Base-by-base conservation (phyloP, 495 filamentous ascomycete species). In the Penicillium flavigenum region DNA sequence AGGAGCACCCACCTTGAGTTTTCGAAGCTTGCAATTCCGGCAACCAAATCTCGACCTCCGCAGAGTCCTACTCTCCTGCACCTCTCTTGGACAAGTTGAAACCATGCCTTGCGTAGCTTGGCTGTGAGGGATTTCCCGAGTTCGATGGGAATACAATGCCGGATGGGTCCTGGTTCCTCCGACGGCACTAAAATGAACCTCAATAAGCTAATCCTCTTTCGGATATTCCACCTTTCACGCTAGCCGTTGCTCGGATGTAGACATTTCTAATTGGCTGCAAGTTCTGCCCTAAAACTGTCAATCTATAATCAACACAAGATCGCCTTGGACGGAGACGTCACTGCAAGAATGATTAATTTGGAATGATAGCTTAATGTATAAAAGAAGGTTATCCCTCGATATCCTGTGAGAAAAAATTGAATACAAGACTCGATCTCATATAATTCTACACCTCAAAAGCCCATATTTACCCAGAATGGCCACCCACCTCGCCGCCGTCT, bases 401-500 rank as follows among this genome's bases (percentile, higher is more conserved):
- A 57, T 61, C 20, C 26, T 32, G 41, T 0, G 32, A 56, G 0
- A 20, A 53, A 46, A 12, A n/a, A 0, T n/a, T 38, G 34, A n/a
- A 7, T n/a, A 16, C 14, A 16, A 38, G 14, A 8, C 5, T 14
- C 14, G 5, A 4, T 38, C 14, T 14, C 14, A 38, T 38, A 38
- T 16, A n/a, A 16, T 16, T 38, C 6, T 7, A 16, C 34, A 38
- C 14, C 12, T 16, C 34, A 0, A 7, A 38, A 4, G 4, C 12
- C 32, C 4, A 0, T 16, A 34, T 0, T 38, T n/a, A 47, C 26
- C 43, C 34, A 50, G 26, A 56, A 78, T 78, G 72, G 42, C 66
- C 53, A 72, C 69, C 19, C 77, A 80, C 54, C 68, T 73, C 48
- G 77, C 77, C 59, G 75, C 75, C 42, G 51, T 78, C n/a, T 61